These are phyloP conservation scores for Bremia lactucae DNA, from an alignment of 352 stramenopile genomes.

Conservation along the genomic window DNA sequence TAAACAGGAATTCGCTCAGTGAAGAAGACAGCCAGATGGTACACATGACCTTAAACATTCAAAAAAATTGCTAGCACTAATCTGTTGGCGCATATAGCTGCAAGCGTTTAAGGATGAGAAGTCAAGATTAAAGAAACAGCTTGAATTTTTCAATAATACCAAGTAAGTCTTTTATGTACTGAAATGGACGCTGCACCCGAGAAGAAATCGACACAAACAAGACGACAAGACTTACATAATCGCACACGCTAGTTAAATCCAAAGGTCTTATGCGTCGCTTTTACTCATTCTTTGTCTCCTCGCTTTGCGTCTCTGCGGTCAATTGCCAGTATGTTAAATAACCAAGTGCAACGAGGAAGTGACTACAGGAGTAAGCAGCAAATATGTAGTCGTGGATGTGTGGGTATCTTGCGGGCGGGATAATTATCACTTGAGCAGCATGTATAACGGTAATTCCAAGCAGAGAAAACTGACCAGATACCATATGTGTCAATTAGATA, in stretches of 20 bases:
- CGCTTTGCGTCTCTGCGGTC: conserved; percentile 22
- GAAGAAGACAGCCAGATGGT: conserved; percentile 78
- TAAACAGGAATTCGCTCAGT: conserved; percentile 26
- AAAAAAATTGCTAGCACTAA: neutral
- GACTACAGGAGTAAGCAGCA: conserved; percentile 62
- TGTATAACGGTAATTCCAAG: conserved; percentile 46
- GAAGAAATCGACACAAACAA: no score
- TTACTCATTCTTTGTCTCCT: conserved; percentile 32
- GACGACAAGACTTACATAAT: neutral
- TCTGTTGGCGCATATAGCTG: conserved; percentile 25
- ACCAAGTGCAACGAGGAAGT: conserved; percentile 57
- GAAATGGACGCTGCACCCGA: no score
- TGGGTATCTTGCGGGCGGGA: conserved; percentile 45
- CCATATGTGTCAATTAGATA: conserved; percentile 3
- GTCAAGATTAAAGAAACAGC: conserved; percentile 71
- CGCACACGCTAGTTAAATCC: no score
- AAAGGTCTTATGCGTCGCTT: conserved; percentile 4
- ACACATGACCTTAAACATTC: conserved; percentile 1
- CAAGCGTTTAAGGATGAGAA: conserved; percentile 84
- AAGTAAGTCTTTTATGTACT: conserved; percentile 27
- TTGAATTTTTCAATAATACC: conserved; percentile 60
- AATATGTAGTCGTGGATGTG: conserved; percentile 85
- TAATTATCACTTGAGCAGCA: conserved; percentile 31
- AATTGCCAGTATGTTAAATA: conserved; percentile 84
- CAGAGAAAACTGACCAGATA: conserved; percentile 59